Evolutionary conservation across 495 filamentous ascomycete genomes (phyloP), one percentile per base, ranked within the genome.

Genomic region (Penicillium pancosmium): DNA sequence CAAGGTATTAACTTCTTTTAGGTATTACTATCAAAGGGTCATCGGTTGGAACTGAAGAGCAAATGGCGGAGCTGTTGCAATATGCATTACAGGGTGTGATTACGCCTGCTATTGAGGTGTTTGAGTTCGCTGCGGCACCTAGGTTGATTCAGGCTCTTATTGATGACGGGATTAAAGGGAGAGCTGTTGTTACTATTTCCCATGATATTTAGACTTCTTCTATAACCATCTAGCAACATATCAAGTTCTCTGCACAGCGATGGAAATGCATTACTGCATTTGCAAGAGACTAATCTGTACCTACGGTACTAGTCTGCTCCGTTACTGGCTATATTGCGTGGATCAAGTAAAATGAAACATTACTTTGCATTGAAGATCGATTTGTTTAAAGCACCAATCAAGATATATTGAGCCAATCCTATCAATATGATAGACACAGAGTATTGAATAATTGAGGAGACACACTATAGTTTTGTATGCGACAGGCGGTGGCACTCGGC

Each of bases 21-120:
- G 69, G 66, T n/a, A 23, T 73, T 5, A 56, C 59, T 0, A 71
- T 73, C 35, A 64, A 64, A 19, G 70, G 70, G 1, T 69, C 68
- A 1, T 73, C 68, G 9, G 68, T 73, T 23, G 70, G 70, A 9
- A 70, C 59, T 0, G 69, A 72, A 25, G 54, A 59, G 18, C 65
- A 72, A 34, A 65, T 72, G 65, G 44, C 49, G 1, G 61, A 65
- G 13, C 41, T 72, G 11, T 31, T 72, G 11, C 55, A 68, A 31
- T 61, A 59, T 2, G 69, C 69, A 2, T 18, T 57, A 5, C 19
- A 53, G 1, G 68, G 68, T 12, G 41, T 63, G 2, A 65, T 72
- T n/a, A 62, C 40, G 1, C 69, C 69, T 12, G 50, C 43, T 0
- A 62, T 72, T 36, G 60, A 68, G 36, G 63, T 67, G 0, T 70